phyloP scores from a whole-genome alignment of 2,329 filamentous ascomycete species.

The Alternaria dauci region DNA sequence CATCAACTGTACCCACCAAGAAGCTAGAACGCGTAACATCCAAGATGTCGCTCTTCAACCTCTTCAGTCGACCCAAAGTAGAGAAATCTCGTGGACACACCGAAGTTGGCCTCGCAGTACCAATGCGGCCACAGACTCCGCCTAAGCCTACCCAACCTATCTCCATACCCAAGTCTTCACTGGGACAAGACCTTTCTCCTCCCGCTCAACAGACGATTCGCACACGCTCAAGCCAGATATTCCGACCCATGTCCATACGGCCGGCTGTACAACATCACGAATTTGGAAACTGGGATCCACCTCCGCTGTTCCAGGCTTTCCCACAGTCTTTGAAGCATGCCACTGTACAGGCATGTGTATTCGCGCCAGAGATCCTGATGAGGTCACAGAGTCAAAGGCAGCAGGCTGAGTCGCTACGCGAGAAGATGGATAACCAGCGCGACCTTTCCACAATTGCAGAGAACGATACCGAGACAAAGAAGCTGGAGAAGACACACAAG shows the following conservation, averaged over 20 bases:
- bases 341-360: conserved; percentile 70
- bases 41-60: conserved; percentile 60
- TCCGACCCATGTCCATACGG: conserved; percentile 43
- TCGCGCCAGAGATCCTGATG: conserved; percentile 74
- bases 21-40: conserved; percentile 47
- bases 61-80: conserved; percentile 61
- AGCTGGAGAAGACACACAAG: conserved; percentile 55
- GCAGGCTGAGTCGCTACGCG: conserved; percentile 55
- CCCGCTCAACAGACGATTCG: conserved; percentile 41
- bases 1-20: conserved; percentile 24
- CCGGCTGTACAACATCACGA: conserved; percentile 30
- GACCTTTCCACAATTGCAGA: conserved; percentile 45
- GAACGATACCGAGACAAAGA: conserved; percentile 38
- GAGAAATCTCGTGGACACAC: conserved; percentile 58
- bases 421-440: conserved; percentile 48
- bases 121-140: conserved; percentile 44
- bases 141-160: conserved; percentile 28
- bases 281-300: conserved; percentile 58
- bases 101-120: conserved; percentile 52
- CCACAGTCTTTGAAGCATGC: conserved; percentile 82
- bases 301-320: conserved; percentile 86
- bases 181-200: conserved; percentile 43
- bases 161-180: conserved; percentile 39
- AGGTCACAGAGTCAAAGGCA: conserved; percentile 64
- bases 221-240: conserved; percentile 43